A percentile compares a stretch with the other conserved stretches of the same genome.
Evolutionary conservation across 192 early-diverging fungal species (phyloP).

Genomic region (Backusella australiensis): DNA sequence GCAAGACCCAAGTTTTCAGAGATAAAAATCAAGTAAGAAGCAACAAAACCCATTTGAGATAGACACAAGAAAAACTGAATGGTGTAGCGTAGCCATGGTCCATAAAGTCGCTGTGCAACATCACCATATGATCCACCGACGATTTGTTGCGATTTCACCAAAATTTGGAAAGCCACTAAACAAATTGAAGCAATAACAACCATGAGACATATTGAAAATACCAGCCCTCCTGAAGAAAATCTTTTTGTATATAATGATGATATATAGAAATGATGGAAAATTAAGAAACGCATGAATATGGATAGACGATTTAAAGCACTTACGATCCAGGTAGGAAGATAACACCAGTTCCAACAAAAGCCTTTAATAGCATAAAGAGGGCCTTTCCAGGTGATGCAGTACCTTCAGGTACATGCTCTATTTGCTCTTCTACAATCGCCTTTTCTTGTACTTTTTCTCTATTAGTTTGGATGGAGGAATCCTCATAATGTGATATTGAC

Average conservation of each 20-base stretch:
- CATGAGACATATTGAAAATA: slow-evolving; percentile 62
- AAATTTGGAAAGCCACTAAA: slow-evolving; percentile 52
- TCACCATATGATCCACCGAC: slow-evolving; percentile 60
- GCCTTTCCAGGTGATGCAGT: slow-evolving; percentile 55
- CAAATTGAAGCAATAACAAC: slow-evolving; percentile 56
- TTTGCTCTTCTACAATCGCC: background rate
- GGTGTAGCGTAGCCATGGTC: slow-evolving; percentile 10
- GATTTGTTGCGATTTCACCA: slow-evolving; percentile 44
- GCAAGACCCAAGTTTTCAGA: slow-evolving; percentile 76
- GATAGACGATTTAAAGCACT: background rate
- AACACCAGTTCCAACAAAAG: slow-evolving; percentile 64
- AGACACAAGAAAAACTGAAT: slow-evolving; percentile 54
- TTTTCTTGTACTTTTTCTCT: background rate
- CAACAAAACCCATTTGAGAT: slow-evolving; percentile 81
- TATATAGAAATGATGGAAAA: background rate
- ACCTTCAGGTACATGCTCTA: slow-evolving; percentile 31
- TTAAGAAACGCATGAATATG: background rate
- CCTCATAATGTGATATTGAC: slow-evolving; percentile 5
- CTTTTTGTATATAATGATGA: slow-evolving; percentile 28
- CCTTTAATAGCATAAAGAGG: slow-evolving; percentile 60
- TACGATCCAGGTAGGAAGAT: slow-evolving; percentile 54
- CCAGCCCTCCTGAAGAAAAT: slow-evolving; percentile 61
- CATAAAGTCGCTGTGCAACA: slow-evolving; percentile 50
- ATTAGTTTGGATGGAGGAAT: background rate
- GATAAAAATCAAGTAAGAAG: slow-evolving; percentile 87